phyloP scores from a whole-genome alignment of 2,329 filamentous ascomycete species.

The Fusarium protoensiforme region DNA sequence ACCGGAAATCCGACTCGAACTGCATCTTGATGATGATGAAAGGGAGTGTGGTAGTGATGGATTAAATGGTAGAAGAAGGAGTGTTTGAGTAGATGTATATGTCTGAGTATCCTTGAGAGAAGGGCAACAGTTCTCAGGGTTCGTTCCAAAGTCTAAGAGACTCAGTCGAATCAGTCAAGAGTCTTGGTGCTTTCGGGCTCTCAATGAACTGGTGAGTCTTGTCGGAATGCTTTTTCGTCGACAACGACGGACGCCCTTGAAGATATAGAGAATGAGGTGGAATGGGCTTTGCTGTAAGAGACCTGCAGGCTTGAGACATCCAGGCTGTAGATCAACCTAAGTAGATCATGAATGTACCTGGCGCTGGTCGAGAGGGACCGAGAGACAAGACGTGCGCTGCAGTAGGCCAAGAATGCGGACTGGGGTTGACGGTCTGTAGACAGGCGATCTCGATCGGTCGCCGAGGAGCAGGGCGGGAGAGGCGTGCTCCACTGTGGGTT shows the following conservation, averaged over 20 bases:
- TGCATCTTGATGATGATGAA: conserved; percentile 46
- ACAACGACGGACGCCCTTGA: conserved; percentile 51
- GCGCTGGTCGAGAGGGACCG: conserved; percentile 45
- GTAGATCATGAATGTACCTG: conserved; percentile 46
- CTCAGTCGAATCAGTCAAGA: conserved; percentile 28
- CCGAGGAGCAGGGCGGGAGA: conserved; percentile 43
- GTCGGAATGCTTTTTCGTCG: conserved; percentile 49
- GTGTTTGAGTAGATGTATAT: conserved; percentile 19
- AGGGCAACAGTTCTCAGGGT: conserved; percentile 28
- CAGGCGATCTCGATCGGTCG: conserved; percentile 41
- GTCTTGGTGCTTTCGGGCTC: conserved; percentile 12
- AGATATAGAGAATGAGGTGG: conserved; percentile 54
- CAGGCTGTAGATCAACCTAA: conserved; percentile 49
- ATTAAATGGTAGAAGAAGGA: conserved; percentile 3
- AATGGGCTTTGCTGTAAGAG: conserved; percentile 50
- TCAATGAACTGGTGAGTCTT: conserved; percentile 39
- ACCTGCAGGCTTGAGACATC: conserved; percentile 49
- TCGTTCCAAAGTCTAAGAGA: conserved; percentile 27
- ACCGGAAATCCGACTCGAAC: conserved; percentile 52
- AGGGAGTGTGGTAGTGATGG: conserved; percentile 11
- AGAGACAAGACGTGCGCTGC: conserved; percentile 49
- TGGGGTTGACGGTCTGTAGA: conserved; percentile 29
- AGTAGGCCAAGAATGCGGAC: conserved; percentile 48
- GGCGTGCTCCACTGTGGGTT: conserved; percentile 40
- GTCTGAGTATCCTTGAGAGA: conserved; percentile 27